phyloP scores from a whole-genome alignment of 106 monocot species.

The Platanthera guangdongensis region DNA sequence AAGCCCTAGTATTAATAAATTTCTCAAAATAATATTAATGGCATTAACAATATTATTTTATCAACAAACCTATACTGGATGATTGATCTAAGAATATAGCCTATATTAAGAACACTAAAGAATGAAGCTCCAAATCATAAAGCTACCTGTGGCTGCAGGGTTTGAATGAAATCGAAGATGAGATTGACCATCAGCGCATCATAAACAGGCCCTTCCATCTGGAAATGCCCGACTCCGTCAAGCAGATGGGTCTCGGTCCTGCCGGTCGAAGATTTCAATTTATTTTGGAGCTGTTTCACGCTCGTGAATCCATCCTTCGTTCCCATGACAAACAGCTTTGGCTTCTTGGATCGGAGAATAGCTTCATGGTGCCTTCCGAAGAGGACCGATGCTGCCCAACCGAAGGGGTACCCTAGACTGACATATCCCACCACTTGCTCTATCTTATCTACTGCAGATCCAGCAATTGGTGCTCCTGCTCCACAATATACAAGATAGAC shows the following conservation, averaged over 20 bases:
- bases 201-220: slow-evolving; percentile 90
- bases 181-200: slow-evolving; percentile 62
- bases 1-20: no score
- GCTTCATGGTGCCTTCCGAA: slow-evolving; percentile 76
- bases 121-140: no score
- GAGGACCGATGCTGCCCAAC: slow-evolving; percentile 65
- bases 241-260: slow-evolving; percentile 56
- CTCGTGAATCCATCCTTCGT: slow-evolving; percentile 93
- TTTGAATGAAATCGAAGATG: slow-evolving; percentile 30
- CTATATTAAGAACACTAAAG: no score
- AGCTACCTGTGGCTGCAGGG: neutral
- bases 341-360: slow-evolving; percentile 54
- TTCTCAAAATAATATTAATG: no score
- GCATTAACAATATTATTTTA: no score
- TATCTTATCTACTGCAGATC: slow-evolving; percentile 79
- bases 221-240: slow-evolving; percentile 78
- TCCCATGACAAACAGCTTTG: slow-evolving; percentile 89
- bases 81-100: no score
- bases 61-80: no score
- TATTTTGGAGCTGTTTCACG: slow-evolving; percentile 75
- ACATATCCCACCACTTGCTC: slow-evolving; percentile 70
- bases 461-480: slow-evolving; percentile 87
- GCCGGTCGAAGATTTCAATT: slow-evolving; percentile 67
- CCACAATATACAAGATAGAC: neutral
- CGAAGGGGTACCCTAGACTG: slow-evolving; percentile 87